Evolutionary conservation across 1,139 yeast species (phyloP).

Genomic region (Sugiyamaella paludigena): DNA sequence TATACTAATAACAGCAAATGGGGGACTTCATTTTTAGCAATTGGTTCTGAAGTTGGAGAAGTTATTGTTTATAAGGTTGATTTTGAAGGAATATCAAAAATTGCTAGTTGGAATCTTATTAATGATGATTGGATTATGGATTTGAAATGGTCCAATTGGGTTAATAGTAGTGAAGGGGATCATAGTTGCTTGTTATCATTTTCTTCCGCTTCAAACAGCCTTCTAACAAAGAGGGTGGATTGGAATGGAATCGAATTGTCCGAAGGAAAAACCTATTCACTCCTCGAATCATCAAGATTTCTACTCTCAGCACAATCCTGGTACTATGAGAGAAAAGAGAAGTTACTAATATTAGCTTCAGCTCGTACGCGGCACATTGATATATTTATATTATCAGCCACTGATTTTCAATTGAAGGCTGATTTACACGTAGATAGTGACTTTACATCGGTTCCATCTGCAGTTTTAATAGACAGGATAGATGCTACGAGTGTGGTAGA

Average conservation of each 20-base stretch:
- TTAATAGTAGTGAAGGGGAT: no score
- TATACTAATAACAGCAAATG: constrained; percentile 16
- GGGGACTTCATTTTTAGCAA: constrained; percentile 25
- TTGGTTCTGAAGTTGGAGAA: constrained; percentile 25
- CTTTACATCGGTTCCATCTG: background rate
- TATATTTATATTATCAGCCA: constrained; percentile 8
- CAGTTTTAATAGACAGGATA: constrained; percentile 5
- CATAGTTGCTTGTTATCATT: background rate
- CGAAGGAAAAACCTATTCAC: background rate
- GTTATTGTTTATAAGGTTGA: constrained; percentile 21
- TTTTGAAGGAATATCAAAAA: constrained; percentile 4
- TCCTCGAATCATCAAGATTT: constrained; percentile 9
- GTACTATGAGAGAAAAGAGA: constrained; percentile 1
- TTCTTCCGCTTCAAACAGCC: background rate
- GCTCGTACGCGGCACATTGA: constrained; percentile 15
- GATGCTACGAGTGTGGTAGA: constrained; percentile 9
- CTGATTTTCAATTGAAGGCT: background rate
- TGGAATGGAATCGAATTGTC: background rate
- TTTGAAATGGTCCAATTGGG: constrained; percentile 20
- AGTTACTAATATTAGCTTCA: constrained; percentile 10
- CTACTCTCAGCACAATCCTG: constrained; percentile 9
- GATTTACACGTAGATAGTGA: background rate
- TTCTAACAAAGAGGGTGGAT: background rate
- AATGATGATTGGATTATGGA: constrained; percentile 20
- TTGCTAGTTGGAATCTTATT: constrained; percentile 1